phyloP scores from a whole-genome alignment of 2,329 filamentous ascomycete genomes.

The Fusarium neocosmosporiellum region DNA sequence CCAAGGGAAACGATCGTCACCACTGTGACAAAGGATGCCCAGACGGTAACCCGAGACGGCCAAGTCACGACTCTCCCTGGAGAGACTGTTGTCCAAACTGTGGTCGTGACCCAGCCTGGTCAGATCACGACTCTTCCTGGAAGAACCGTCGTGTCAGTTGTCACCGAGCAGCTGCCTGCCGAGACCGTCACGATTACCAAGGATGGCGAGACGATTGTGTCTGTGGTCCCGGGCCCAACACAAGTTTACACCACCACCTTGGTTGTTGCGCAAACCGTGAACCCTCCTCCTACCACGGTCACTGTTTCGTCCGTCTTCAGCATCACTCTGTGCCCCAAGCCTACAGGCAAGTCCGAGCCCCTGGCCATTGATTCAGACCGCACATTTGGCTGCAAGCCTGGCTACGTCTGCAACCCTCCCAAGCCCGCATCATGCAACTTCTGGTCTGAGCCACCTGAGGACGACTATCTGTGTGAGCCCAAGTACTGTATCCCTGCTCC shows the following conservation, averaged over 20 bases:
- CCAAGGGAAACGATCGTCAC: neutral
- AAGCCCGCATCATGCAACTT: conserved; percentile 63
- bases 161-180: conserved; percentile 44
- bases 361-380: conserved; percentile 53
- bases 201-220: conserved; percentile 45
- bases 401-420: conserved; percentile 63
- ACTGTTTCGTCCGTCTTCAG: conserved; percentile 43
- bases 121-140: conserved; percentile 39
- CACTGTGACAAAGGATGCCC: neutral
- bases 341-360: conserved; percentile 51
- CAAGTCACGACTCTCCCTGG: conserved; percentile 39
- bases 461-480: conserved; percentile 60
- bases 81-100: conserved; percentile 37
- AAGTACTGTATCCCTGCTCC: conserved; percentile 59
- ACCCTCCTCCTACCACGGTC: conserved; percentile 43
- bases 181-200: conserved; percentile 48
- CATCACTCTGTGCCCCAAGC: conserved; percentile 57
- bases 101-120: conserved; percentile 36
- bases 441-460: conserved; percentile 59
- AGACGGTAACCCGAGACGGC: conserved; percentile 38
- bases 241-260: conserved; percentile 47
- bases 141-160: conserved; percentile 47
- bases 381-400: conserved; percentile 66
- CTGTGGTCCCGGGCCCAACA: conserved; percentile 42
- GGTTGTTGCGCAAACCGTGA: conserved; percentile 44